phyloP scores from a whole-genome alignment of 176 grass and related monocot species.

The Eragrostis curvula region DNA sequence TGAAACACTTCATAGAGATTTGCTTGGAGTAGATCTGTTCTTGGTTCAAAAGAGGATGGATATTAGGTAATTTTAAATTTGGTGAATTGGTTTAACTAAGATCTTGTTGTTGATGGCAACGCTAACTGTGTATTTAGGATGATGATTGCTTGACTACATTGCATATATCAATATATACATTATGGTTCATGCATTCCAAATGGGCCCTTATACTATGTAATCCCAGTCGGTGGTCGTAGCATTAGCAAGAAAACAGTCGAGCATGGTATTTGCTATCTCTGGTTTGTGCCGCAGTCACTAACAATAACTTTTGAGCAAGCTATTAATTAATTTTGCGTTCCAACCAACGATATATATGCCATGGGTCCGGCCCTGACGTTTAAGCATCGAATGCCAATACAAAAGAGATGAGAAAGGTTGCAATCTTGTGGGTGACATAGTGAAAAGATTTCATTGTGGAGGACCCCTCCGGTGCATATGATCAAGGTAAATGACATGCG shows the following conservation, averaged over 20 bases:
- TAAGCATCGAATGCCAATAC: conserved; percentile 11
- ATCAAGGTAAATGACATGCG: conserved; percentile 38
- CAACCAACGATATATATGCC: conserved; percentile 13
- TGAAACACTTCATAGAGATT: not conserved
- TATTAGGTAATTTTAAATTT: no score
- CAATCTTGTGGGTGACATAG: conserved; percentile 28
- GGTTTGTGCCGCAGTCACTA: conserved; percentile 4
- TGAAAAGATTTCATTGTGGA: conserved; percentile 34
- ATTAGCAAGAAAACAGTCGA: not conserved
- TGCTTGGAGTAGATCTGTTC: no score
- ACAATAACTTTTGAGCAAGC: not conserved
- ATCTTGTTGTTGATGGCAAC: not conserved
- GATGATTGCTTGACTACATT: not conserved
- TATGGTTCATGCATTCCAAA: not conserved
- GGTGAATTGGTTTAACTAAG: not conserved
- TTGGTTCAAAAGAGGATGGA: no score
- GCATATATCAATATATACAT: not conserved
- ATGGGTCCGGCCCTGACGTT: conserved; percentile 30
- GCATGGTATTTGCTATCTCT: no score
- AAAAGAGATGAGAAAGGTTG: not conserved
- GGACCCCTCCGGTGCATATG: not conserved
- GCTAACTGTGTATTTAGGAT: not conserved
- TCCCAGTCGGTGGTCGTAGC: not conserved
- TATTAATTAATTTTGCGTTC: not conserved
- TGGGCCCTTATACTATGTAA: not conserved